A percentile compares a stretch with the other conserved stretches of the same genome.
phyloP scores from a whole-genome alignment of 2,329 filamentous ascomycete genomes.

The Colletotrichum plurivorum region DNA sequence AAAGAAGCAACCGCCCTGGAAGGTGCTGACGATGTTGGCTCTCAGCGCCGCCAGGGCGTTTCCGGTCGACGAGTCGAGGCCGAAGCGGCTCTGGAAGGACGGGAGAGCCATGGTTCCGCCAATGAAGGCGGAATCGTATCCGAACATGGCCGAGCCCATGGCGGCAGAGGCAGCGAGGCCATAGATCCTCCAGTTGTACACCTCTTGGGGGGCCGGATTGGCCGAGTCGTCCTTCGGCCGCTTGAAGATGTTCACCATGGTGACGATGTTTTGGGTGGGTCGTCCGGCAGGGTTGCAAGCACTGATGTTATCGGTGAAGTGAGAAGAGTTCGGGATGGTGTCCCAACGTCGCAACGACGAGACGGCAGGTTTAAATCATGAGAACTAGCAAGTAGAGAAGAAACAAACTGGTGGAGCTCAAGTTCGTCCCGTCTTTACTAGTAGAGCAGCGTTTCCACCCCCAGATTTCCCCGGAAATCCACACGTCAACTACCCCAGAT shows the following conservation, averaged over 20 bases:
- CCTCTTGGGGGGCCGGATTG: constrained; percentile 38
- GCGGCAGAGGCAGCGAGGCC: constrained; percentile 45
- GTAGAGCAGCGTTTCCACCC: neutral
- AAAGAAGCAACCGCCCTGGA: constrained; percentile 69
- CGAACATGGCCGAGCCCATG: constrained; percentile 47
- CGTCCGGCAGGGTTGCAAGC: neutral
- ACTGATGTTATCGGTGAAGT: neutral
- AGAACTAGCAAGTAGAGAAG: too few species aligned
- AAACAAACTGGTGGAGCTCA: too few species aligned
- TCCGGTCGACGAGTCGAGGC: constrained; percentile 23
- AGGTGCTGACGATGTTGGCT: constrained; percentile 58
- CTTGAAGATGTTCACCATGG: constrained; percentile 8
- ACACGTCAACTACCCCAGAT: constrained; percentile 13
- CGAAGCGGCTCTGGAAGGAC: constrained; percentile 42
- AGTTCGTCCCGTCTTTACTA: neutral
- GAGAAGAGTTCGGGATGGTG: neutral
- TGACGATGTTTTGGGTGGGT: neutral
- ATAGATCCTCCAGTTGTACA: constrained; percentile 49
- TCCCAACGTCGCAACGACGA: too few species aligned
- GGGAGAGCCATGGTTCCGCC: constrained; percentile 44
- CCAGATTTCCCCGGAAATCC: constrained; percentile 21
- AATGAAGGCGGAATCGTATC: constrained; percentile 45
- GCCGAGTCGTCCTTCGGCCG: constrained; percentile 37
- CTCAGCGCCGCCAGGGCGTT: constrained; percentile 34
- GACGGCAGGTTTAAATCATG: too few species aligned